Conservation (phyloP, 371 early-diverging fungal genomes). For the Mortierella sp. region DNA sequence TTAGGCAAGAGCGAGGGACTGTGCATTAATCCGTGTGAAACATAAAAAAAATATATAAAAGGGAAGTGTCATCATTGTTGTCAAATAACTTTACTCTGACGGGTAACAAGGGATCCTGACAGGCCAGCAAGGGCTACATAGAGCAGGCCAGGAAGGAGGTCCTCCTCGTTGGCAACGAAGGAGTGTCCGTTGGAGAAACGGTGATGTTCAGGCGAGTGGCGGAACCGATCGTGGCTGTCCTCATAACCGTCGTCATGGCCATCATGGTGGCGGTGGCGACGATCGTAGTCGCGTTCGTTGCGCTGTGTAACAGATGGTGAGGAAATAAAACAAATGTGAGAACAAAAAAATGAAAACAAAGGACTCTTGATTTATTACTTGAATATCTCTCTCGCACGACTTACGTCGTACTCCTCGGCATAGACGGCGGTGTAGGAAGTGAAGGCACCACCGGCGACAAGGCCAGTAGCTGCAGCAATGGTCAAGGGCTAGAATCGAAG, state of each 20-base stretch:
- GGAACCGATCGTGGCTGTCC: not conserved
- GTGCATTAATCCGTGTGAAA: too few relatives aligned
- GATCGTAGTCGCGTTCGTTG: slow-evolving; percentile 2
- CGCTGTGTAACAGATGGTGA: not conserved
- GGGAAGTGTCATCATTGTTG: not conserved
- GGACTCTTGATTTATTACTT: not conserved
- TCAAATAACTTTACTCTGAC: slow-evolving; percentile 32
- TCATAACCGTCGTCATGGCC: not conserved
- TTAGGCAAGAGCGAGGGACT: too few relatives aligned
- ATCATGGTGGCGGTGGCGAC: not conserved
- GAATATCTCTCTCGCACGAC: not conserved
- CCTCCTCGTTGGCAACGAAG: slow-evolving; percentile 30
- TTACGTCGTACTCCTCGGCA: slow-evolving; percentile 44
- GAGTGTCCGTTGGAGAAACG: slow-evolving; percentile 18
- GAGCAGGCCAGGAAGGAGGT: slow-evolving; percentile 44
- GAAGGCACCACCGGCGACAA: slow-evolving; percentile 41
- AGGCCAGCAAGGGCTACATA: slow-evolving; percentile 48
- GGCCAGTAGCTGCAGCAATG: slow-evolving; percentile 33
- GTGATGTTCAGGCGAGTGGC: not conserved
- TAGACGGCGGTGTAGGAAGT: slow-evolving; percentile 39
- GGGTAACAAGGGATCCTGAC: slow-evolving; percentile 41
- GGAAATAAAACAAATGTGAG: not conserved
- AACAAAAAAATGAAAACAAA: not conserved
- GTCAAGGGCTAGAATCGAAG: slow-evolving; percentile 35
- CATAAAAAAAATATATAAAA: not conserved